phyloP scores from a whole-genome alignment of 352 stramenopile species.

The Phytophthora sojae region DNA sequence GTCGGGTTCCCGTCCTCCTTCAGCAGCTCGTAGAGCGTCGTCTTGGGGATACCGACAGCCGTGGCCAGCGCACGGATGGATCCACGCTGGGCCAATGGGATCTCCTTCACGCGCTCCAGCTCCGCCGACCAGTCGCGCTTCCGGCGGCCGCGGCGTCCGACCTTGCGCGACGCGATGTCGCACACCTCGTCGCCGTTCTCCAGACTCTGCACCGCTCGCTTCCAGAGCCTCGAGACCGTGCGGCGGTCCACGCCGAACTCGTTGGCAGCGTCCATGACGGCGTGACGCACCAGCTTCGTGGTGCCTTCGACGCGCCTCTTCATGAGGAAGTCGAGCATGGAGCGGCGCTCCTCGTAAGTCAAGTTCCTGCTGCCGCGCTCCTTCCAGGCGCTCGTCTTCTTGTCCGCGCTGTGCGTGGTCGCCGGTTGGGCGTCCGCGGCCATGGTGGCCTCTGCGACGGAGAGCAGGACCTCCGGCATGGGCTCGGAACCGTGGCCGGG shows the following conservation, averaged over 20 bases:
- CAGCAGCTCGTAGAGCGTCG: constrained; percentile 51
- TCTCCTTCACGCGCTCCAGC: constrained; percentile 51
- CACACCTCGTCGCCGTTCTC: constrained; percentile 49
- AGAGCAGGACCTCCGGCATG: constrained; percentile 4
- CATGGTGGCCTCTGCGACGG: constrained; percentile 8
- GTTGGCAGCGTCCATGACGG: constrained; percentile 48
- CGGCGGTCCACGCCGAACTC: constrained; percentile 49
- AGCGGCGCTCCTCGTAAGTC: constrained; percentile 49
- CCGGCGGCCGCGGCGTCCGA: constrained; percentile 44
- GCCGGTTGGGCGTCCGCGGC: neutral
- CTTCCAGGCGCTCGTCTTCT: constrained; percentile 35
- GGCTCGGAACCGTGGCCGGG: neutral
- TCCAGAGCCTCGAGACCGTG: constrained; percentile 55
- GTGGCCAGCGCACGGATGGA: constrained; percentile 51
- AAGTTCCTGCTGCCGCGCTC: constrained; percentile 54
- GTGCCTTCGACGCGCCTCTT: constrained; percentile 40
- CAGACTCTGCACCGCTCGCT: constrained; percentile 47
- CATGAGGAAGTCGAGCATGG: constrained; percentile 57
- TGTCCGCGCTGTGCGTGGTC: constrained; percentile 16
- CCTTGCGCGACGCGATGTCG: constrained; percentile 53
- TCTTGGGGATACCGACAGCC: constrained; percentile 55
- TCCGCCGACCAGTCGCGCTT: constrained; percentile 56
- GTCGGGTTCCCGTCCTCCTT: constrained; percentile 42
- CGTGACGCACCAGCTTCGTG: constrained; percentile 48
- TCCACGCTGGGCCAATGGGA: constrained; percentile 45